These are phyloP conservation scores for Rugonectria rugulosa DNA, from an alignment of 2,329 filamentous ascomycete species.

Conservation along the genomic window DNA sequence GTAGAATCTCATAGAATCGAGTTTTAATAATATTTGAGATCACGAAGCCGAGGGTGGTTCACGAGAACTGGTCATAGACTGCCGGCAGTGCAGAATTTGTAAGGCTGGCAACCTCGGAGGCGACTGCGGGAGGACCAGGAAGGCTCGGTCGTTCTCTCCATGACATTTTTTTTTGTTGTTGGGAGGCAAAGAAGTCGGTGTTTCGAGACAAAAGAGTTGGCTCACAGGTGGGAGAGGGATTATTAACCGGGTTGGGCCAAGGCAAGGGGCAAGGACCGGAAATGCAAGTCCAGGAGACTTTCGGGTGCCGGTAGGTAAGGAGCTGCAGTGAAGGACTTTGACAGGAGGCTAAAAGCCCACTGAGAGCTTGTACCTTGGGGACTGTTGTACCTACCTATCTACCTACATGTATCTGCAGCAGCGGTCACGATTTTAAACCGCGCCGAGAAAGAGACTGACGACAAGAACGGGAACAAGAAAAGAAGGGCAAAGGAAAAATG, in stretches of 20 bases:
- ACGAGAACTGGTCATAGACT: no score
- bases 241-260: constrained; percentile 21
- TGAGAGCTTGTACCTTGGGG: background rate
- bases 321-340: no score
- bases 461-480: no score
- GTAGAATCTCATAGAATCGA: no score
- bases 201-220: constrained; percentile 19
- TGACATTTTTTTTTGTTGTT: constrained; percentile 11
- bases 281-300: constrained; percentile 36
- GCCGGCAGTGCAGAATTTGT: background rate
- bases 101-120: background rate
- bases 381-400: no score
- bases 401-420: no score
- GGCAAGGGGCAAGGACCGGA: constrained; percentile 25
- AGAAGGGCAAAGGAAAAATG: no score
- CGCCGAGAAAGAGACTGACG: no score
- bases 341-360: constrained; percentile 14
- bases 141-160: background rate
- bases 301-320: no score
- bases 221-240: constrained; percentile 26
- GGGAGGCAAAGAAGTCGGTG: constrained; percentile 11
- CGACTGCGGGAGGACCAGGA: background rate
- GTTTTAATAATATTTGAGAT: background rate
- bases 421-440: constrained; percentile 10
- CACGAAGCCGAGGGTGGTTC: background rate